Evolutionary conservation across 2,329 filamentous ascomycete species (phyloP).

Genomic region (Alternaria infectoria): DNA sequence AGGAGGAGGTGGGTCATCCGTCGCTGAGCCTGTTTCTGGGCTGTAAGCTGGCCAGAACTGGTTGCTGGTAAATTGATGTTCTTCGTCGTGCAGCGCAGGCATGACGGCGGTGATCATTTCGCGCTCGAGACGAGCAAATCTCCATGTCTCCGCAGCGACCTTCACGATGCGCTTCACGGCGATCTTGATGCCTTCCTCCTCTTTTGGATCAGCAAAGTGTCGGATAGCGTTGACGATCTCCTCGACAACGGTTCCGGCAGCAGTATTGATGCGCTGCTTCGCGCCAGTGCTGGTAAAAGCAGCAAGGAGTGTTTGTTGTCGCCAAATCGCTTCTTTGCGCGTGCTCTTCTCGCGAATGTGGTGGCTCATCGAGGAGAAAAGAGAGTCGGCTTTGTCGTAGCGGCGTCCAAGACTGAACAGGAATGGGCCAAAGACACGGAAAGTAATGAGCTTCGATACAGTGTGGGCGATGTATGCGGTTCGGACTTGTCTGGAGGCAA

Average conservation of each 20-base stretch:
- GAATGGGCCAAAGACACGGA: conserved; percentile 64
- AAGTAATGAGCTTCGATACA: conserved; percentile 63
- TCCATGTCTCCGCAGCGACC: conserved; percentile 64
- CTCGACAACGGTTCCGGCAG: conserved; percentile 62
- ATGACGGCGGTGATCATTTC: conserved; percentile 62
- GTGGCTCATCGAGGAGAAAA: conserved; percentile 62
- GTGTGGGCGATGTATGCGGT: conserved; percentile 62
- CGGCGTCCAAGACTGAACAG: conserved; percentile 62
- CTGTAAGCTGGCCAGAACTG: conserved; percentile 46
- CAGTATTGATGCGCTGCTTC: conserved; percentile 63
- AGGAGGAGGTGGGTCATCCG: conserved; percentile 26
- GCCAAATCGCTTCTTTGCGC: conserved; percentile 63
- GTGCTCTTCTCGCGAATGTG: conserved; percentile 64
- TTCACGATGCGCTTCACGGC: conserved; percentile 63
- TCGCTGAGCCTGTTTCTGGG: conserved; percentile 40
- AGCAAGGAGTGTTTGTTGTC: conserved; percentile 63
- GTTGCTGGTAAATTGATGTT: conserved; percentile 39
- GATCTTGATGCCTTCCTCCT: conserved; percentile 58
- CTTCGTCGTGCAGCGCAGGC: conserved; percentile 47
- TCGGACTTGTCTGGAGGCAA: conserved; percentile 59
- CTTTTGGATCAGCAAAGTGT: conserved; percentile 59
- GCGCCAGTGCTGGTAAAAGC: conserved; percentile 63
- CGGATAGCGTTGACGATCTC: conserved; percentile 63
- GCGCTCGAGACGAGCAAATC: conserved; percentile 63
- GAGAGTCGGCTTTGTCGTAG: conserved; percentile 62